Evolutionary conservation across 306 rosid genomes (phyloP), one percentile per base, ranked within the genome.

Genomic region (Mimosa pudica): DNA sequence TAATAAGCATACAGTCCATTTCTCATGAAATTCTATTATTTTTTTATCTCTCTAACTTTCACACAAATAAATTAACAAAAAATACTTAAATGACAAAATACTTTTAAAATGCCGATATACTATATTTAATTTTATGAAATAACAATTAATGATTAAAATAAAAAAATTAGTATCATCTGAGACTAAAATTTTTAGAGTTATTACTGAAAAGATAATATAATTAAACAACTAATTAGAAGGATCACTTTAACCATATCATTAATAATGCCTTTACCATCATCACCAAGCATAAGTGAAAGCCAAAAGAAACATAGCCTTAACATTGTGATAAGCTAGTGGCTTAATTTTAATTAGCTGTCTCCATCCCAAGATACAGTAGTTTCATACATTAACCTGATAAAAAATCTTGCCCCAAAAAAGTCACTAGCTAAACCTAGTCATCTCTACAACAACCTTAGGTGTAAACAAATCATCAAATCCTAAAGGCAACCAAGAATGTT

Each of bases 371-470:
- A 16, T 55, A 17, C 24, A 17, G 17, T 49, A 2, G 58, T 16
- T 52, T 16, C 8, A 4, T 8, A 54, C 10, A 54, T 1, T 17
- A 17, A 54, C 61, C 17, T 54, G 10, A 6, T 17, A 54, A 54
- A 17, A 54, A 54, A 17, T 6, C 10, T 6, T n/a, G 3, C 30
- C 30, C 3, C 5, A 54, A 52, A 54, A 54, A 55, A n/a, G 61
- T 55, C 61, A 55, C 61, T 55, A 55, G 61, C 61, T 55, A n/a
- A 55, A 55, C 61, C 61, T 17, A 17, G 61, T 55, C 30, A 55
- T 55, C 3, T 9, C 61, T 24, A n/a, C 61, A 55, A 55, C 61
- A 55, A 17, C 3, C 30, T 17, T 54, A 6, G 60, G 30, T 54
- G 60, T 54, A 54, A 17, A 54, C 17, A 1, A 17, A 54, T 54